Evolutionary conservation across 768 basidiomycete genomes (phyloP).

Genomic region (Boletus fagicola): DNA sequence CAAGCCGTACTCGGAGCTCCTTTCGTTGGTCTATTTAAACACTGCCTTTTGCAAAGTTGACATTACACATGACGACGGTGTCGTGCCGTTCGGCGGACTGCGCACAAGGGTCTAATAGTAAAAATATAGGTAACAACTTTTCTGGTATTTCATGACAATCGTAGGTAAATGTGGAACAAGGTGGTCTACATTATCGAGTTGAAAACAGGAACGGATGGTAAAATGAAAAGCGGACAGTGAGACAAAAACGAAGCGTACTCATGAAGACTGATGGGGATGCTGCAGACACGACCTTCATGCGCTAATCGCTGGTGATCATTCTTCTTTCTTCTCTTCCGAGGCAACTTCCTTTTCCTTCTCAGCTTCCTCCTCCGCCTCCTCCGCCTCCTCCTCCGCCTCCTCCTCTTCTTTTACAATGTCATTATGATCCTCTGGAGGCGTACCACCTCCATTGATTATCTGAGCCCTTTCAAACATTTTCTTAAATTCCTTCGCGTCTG

Average conservation of each 20-base stretch:
- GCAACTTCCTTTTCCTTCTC: slow-evolving; percentile 36
- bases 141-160: slow-evolving; percentile 29
- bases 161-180: slow-evolving; percentile 29
- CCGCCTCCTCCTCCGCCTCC: slow-evolving; percentile 31
- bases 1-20: neutral
- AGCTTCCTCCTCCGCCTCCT: slow-evolving; percentile 27
- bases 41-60: neutral
- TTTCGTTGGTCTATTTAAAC: neutral
- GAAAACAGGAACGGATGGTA: slow-evolving; percentile 12
- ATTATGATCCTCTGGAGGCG: slow-evolving; percentile 25
- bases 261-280: slow-evolving; percentile 4
- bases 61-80: neutral
- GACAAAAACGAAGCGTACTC: slow-evolving; percentile 8
- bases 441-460: slow-evolving; percentile 51
- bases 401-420: slow-evolving; percentile 26
- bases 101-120: neutral
- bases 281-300: slow-evolving; percentile 1
- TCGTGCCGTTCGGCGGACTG: neutral
- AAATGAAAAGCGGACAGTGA: slow-evolving; percentile 9
- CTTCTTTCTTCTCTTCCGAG: slow-evolving; percentile 36
- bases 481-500: slow-evolving; percentile 84
- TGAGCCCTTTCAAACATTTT: slow-evolving; percentile 83
- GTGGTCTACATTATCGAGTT: slow-evolving; percentile 31
- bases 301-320: slow-evolving; percentile 14
- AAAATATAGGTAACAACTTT: slow-evolving; percentile 1